Base-by-base conservation (phyloP, 1,284 basidiomycete species). In the Sporisorium scitamineum region DNA sequence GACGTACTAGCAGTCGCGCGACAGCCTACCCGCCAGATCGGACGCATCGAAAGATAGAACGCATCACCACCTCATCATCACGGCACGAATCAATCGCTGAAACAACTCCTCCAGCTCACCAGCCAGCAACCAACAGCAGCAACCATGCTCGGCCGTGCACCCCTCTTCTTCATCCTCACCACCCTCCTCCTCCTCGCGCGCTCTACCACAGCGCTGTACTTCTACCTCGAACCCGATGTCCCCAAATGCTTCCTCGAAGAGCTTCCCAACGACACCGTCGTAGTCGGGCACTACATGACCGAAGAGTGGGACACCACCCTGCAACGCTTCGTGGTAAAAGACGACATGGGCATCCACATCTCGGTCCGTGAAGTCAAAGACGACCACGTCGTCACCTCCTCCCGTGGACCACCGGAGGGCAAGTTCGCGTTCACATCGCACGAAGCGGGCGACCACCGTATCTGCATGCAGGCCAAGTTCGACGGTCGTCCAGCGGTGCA, bases 341-440 rank as follows among this genome's bases (percentile, higher is more conserved):
- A 90, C 16, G 89, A 92, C 53, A 88, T 99, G 26, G 94, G 95
- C 0, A 93, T 99, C 57, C 88, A 93, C 64, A 93, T 99, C 24
- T 90, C 93, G 76, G 94, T 99, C 0, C 71, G 71, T 39, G 79
- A 80, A 57, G 64, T 76, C 45, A 62, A 68, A 18, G 75, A 77
- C 26, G 70, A 80, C 26, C 84, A 85, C 52, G 47, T 78, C 24
- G 76, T 85, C 31, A 94, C 94, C 44, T 92, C 92, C 80, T 95
- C 94, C 3, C 91, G 91, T 18, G 97, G 96, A 0, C 92, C 94
- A 7, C 88, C 91, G 8, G 93, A 97, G 61, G 93, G 96, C 53
- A 91, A 91, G 73, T 99, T 99, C 87, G 98, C 96, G 0, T 99
- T 99, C 85, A 97, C 96, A 20, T 95, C 94, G 2, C 94, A 97